These are phyloP conservation scores for Ophiosphaerella narmari DNA, from an alignment of 2,329 filamentous ascomycete genomes.

Conservation along the genomic window DNA sequence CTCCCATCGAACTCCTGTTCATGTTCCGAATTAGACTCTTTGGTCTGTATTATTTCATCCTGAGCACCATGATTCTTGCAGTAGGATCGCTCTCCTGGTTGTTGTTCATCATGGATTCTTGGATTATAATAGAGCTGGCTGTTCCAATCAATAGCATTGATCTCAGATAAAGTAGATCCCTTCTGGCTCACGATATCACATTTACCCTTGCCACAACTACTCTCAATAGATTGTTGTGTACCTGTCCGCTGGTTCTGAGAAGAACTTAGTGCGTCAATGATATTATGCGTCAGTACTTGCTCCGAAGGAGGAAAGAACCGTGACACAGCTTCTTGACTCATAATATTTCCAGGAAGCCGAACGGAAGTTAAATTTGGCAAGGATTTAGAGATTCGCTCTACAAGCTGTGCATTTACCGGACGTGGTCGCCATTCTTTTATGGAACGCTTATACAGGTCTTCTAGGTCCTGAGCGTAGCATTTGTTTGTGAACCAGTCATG, in stretches of 20 bases:
- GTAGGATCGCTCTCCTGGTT: too few species aligned
- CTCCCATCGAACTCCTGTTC: too few species aligned
- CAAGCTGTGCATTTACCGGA: constrained; percentile 24
- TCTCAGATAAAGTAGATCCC: too few species aligned
- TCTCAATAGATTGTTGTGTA: constrained; percentile 17
- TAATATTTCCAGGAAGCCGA: not conserved
- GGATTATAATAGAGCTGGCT: too few species aligned
- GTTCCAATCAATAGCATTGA: too few species aligned
- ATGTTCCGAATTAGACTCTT: too few species aligned
- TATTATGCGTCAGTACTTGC: not conserved
- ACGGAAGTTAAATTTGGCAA: not conserved
- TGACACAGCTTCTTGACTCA: constrained; percentile 1
- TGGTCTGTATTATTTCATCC: too few species aligned
- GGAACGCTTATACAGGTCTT: constrained; percentile 56
- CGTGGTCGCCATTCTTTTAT: constrained; percentile 58
- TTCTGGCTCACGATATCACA: too few species aligned
- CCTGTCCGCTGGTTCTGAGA: constrained; percentile 14
- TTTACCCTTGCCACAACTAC: too few species aligned
- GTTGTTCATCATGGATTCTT: too few species aligned
- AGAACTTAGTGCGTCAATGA: constrained; percentile 2
- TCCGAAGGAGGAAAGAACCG: constrained; percentile 1
- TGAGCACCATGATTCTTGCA: too few species aligned
- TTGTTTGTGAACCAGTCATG: constrained; percentile 63
- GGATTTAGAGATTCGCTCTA: constrained; percentile 30
- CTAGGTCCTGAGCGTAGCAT: constrained; percentile 53